Base-by-base conservation (phyloP, 371 early-diverging fungal species). In the Syncephalastrum sp. region DNA sequence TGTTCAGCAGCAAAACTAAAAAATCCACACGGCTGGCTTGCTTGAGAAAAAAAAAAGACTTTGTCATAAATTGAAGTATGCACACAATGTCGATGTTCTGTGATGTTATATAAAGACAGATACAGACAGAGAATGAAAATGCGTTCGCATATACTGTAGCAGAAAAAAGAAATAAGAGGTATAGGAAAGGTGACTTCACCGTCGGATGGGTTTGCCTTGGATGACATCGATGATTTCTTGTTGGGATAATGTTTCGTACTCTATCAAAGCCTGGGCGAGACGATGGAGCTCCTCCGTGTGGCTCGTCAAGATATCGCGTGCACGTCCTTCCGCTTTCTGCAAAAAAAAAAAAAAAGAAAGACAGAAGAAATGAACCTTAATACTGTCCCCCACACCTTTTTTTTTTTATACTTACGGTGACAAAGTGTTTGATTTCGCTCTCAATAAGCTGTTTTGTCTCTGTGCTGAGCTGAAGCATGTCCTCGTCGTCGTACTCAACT, bases 241-340 rank as follows among this genome's bases (percentile, higher is more conserved):
- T 50, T 82, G 82, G 43, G 88, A 82, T 42, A 98, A 72, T 0
- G 99, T 98, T 72, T 99, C 99, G 63, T 92, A 86, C 60, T 94
- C 94, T 25, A 97, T 80, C 53, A 99, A 74, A 4, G 97, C 97
- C 58, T 85, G 78, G 15, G 98, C 97, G 21, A 99, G 77, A n/a
- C 88, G 81, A 68, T 96, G 90, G 19, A 98, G 82, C 69, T 97
- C 96, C 43, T 87, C 88, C 49, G 86, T 82, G 54, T 92, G 90
- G 1, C 75, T 79, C 41, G 73, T 84, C 19, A 99, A 74, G 44
- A 98, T 61, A 7, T 70, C 58, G 29, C 70, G 79, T 12, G 91
- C 95, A 16, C 98, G 81, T 51, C 62, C 54, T 54, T 86, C 69
- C 12, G 66, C 60, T 24, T 16, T 23, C 27, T 62, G 44, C 10